phyloP scores from a whole-genome alignment of 1,284 basidiomycete genomes.

The Irpex rosettiformis region DNA sequence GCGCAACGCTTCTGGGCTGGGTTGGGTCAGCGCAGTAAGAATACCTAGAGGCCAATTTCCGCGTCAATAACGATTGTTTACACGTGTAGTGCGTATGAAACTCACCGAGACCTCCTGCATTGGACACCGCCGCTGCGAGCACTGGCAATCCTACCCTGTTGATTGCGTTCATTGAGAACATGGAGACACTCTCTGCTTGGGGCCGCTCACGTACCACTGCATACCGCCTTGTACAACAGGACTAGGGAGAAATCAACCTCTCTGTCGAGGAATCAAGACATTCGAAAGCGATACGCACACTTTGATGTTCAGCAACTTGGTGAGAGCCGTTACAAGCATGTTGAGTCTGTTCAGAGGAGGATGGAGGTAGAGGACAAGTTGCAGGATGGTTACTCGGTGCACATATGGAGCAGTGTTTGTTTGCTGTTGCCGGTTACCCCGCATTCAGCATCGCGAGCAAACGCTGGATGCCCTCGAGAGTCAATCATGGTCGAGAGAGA shows the following conservation, averaged over 20 bases:
- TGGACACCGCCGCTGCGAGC: constrained; percentile 79
- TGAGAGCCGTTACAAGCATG: constrained; percentile 45
- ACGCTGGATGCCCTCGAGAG: too few relatives aligned
- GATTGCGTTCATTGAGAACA: not conserved
- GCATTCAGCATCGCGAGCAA: too few relatives aligned
- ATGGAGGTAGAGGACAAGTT: not conserved
- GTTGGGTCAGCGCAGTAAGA: constrained; percentile 87
- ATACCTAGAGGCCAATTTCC: constrained; percentile 44
- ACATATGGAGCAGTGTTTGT: too few relatives aligned
- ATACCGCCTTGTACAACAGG: constrained; percentile 81
- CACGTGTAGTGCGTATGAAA: constrained; percentile 6
- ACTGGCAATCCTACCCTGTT: constrained; percentile 72
- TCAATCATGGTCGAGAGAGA: too few relatives aligned
- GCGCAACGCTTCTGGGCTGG: constrained; percentile 81
- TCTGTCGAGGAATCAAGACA: not conserved
- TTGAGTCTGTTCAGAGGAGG: not conserved
- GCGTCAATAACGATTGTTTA: not conserved
- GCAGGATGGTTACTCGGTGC: too few relatives aligned
- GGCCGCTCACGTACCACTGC: constrained; percentile 63
- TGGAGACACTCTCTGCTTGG: constrained; percentile 2
- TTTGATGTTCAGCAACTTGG: constrained; percentile 51
- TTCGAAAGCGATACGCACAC: constrained; percentile 37
- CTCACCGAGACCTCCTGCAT: constrained; percentile 81
- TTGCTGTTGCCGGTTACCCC: too few relatives aligned
- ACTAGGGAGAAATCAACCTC: constrained; percentile 33